A percentile compares a stretch with the other conserved stretches of the same genome.
phyloP scores from a whole-genome alignment of 306 rosid species.

The Glycyrrhiza uralensis region DNA sequence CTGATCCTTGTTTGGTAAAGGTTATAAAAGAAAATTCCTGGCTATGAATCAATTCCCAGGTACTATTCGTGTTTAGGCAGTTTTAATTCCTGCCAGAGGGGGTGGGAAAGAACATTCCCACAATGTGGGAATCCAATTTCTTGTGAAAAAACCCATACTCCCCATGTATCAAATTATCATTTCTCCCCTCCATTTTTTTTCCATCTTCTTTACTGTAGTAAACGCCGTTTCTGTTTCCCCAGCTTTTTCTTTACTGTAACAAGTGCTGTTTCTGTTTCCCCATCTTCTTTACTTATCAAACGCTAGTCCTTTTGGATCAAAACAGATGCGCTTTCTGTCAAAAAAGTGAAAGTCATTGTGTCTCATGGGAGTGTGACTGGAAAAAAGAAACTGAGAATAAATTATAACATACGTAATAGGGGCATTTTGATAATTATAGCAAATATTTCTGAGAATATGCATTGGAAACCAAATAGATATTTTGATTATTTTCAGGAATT shows the following conservation, averaged over 20 bases:
- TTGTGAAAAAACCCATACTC: no score
- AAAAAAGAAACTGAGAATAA: neutral
- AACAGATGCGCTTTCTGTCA: no score
- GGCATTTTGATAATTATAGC: neutral
- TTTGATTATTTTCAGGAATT: no score
- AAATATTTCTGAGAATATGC: neutral
- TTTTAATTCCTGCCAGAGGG: neutral
- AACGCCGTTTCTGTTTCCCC: no score
- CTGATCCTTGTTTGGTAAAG: neutral
- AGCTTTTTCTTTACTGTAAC: no score
- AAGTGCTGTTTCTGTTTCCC: no score
- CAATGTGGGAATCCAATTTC: neutral
- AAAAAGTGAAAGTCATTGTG: neutral
- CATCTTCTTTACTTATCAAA: no score
- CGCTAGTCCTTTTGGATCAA: no score
- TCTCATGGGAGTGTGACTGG: neutral
- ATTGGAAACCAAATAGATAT: neutral
- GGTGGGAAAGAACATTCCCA: neutral
- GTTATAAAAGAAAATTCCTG: neutral
- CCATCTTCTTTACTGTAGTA: neutral
- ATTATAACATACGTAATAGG: neutral
- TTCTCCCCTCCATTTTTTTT: no score
- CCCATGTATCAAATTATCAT: no score
- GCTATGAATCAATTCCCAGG: neutral
- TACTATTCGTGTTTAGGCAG: neutral